Evolutionary conservation across 306 rosid species (phyloP), one percentile per base, ranked within the genome.

Genomic region (Dicorynia guianensis): DNA sequence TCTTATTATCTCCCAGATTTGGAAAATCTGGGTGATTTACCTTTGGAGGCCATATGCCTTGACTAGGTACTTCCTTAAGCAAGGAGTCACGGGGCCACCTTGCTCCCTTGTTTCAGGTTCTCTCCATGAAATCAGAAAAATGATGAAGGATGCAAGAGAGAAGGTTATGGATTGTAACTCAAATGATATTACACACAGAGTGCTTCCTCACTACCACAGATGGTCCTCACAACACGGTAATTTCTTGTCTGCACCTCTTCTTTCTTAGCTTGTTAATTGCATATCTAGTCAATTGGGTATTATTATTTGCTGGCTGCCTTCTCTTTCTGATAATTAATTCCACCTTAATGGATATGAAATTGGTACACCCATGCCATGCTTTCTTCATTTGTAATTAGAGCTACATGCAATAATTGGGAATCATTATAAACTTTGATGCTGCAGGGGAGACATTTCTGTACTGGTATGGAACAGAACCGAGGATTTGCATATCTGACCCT

Each of bases 381-480:
- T 15, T 58, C 5, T 20, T 20, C 15, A 11, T 0, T 30, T 59
- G 17, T 5, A 5, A 30, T 34, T 9, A 2, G 8, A 55, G 5
- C 30, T 25, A 25, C 30, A 25, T 25, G 30, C 2, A 25, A 25
- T 25, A 25, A 25, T 25, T 25, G 30, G 30, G 30, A 42, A n/a
- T 9, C 3, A 9, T 33, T 61, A 20, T 34, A 12, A 14, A 36
- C 53, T 35, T 65, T 55, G 4, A 76, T 12, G 35, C 12, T 62
- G 78, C 81, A 81, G 85, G 85, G 54, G 63, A 81, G 63, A 76
- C 69, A 47, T 76, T 81, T 81, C 49, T 81, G 25, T 81, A 20
- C 25, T 70, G 81, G 85, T 25, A 14, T 7, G 85, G 74, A 63
- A 70, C 63, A 17, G 12, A 55, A 55, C 52, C 78, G 0, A 63